Conservation (phyloP, 306 rosid genomes). For the Quillaja saponaria region DNA sequence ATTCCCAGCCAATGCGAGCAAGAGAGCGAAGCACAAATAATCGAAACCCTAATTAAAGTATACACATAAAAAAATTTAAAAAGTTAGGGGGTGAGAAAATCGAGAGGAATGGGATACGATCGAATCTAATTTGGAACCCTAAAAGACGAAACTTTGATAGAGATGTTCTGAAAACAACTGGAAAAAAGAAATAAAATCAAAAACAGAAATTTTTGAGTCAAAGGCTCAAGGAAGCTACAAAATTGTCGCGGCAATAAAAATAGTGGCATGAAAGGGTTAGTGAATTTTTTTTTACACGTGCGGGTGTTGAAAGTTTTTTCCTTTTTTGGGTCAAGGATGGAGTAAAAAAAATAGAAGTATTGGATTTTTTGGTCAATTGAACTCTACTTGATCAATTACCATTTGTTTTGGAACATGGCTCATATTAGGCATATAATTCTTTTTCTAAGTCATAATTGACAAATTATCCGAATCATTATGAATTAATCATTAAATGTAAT, state of each 20-base stretch:
- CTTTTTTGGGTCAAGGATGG: no score
- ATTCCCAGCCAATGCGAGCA: slow-evolving; percentile 25
- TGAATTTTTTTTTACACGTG: no score
- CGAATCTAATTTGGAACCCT: slow-evolving; percentile 63
- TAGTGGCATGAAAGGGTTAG: no score
- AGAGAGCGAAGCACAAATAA: slow-evolving; percentile 2
- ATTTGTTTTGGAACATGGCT: no score
- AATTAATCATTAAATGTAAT: no score
- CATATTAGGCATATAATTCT: no score
- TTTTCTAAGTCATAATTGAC: no score
- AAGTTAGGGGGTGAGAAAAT: slow-evolving; percentile 48
- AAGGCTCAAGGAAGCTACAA: slow-evolving; percentile 8
- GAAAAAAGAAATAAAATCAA: not conserved
- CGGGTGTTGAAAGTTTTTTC: no score
- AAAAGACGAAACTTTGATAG: slow-evolving; percentile 50
- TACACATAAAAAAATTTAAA: not conserved
- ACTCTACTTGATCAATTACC: no score
- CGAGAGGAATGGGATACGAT: slow-evolving; percentile 61
- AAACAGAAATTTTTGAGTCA: slow-evolving; percentile 20
- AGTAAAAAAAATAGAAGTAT: no score
- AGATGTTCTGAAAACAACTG: slow-evolving; percentile 39
- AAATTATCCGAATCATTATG: no score
- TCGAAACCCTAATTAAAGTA: slow-evolving; percentile 55
- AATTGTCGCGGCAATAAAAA: not conserved
- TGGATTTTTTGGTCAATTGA: no score